Conservation (phyloP, 2,329 filamentous ascomycete species). For the Cercospora sojina region DNA sequence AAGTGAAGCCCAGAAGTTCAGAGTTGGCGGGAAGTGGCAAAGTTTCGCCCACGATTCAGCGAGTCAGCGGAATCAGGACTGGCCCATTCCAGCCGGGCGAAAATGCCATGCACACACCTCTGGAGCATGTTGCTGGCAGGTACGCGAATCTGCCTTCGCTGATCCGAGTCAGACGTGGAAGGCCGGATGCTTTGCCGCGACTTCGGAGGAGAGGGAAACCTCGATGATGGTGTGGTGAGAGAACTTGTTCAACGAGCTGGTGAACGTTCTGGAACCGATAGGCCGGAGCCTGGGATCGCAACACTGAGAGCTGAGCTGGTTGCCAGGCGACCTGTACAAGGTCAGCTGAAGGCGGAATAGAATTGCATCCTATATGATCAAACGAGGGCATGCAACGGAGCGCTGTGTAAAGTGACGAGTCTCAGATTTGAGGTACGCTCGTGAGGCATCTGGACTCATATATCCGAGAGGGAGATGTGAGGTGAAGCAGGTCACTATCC, state of each 20-base stretch:
- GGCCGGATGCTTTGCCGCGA: background rate
- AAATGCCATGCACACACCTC: background rate
- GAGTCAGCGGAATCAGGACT: background rate
- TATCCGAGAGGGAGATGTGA: background rate
- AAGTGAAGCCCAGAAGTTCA: background rate
- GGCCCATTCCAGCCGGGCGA: background rate
- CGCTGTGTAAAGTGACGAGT: background rate
- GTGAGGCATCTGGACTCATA: background rate
- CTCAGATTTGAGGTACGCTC: background rate
- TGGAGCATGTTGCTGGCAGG: background rate
- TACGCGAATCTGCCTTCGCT: background rate
- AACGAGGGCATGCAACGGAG: background rate
- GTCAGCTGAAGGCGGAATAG: background rate
- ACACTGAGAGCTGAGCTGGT: background rate
- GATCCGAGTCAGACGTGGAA: background rate
- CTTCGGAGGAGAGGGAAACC: background rate
- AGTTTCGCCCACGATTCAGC: background rate
- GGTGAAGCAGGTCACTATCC: background rate
- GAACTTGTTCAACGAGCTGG: background rate
- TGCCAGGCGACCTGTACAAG: background rate
- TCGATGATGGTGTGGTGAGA: background rate
- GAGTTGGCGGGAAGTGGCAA: background rate
- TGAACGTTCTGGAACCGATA: background rate
- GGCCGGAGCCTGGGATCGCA: background rate
- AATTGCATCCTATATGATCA: background rate